These are phyloP conservation scores for Penicillium oxalicum DNA, from an alignment of 2,329 filamentous ascomycete species.

Conservation along the genomic window DNA sequence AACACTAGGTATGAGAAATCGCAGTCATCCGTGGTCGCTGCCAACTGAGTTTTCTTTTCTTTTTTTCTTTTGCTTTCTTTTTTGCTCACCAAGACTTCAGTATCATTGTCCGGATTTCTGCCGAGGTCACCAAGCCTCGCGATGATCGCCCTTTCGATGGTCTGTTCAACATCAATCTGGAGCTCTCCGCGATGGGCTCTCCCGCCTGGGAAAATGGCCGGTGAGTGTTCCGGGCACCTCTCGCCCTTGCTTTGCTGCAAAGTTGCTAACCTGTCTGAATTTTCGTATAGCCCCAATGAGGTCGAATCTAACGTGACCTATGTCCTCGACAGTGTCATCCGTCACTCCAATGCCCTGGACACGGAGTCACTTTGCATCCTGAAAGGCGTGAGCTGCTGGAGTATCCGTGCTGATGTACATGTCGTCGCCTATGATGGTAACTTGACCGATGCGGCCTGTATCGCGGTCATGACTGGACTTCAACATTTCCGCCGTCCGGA, in stretches of 20 bases:
- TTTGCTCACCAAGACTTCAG: slow-evolving; percentile 42
- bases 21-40: not conserved
- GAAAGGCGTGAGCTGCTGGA: slow-evolving; percentile 86
- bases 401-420: slow-evolving; percentile 84
- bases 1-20: slow-evolving; percentile 68
- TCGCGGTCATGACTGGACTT: slow-evolving; percentile 80
- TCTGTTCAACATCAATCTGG: slow-evolving; percentile 84
- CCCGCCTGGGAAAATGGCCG: slow-evolving; percentile 81
- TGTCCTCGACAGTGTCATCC: slow-evolving; percentile 87
- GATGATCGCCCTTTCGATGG: slow-evolving; percentile 90
- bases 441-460: slow-evolving; percentile 76
- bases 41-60: no score
- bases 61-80: not conserved
- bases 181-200: slow-evolving; percentile 86
- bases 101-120: slow-evolving; percentile 76
- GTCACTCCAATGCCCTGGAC: slow-evolving; percentile 84
- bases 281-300: slow-evolving; percentile 59
- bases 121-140: slow-evolving; percentile 80
- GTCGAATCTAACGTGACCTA: slow-evolving; percentile 80
- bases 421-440: slow-evolving; percentile 88
- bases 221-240: slow-evolving; percentile 36
- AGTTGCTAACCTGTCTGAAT: slow-evolving; percentile 4
- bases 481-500: slow-evolving; percentile 90
- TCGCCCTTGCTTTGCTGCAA: not conserved
- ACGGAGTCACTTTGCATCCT: slow-evolving; percentile 93